These are phyloP conservation scores for Eucalyptus paniculata DNA, from an alignment of 345 rosid genomes.

Conservation along the genomic window DNA sequence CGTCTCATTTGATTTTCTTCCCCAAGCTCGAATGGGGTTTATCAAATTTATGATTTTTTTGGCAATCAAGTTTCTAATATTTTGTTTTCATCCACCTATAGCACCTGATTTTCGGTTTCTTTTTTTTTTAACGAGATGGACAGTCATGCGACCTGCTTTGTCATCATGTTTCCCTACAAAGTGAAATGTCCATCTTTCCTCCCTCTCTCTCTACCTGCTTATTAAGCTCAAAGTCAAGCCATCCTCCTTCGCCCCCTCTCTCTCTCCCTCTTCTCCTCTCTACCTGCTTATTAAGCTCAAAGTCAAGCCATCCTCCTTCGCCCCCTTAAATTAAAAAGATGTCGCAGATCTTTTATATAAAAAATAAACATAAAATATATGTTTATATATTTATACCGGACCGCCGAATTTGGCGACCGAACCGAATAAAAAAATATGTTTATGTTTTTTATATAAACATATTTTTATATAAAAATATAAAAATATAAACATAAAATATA, in stretches of 20 bases:
- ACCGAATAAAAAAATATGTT: too few relatives aligned
- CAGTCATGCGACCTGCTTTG: accelerated
- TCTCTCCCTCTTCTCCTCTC: background rate
- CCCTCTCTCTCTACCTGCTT: background rate
- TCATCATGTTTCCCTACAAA: background rate
- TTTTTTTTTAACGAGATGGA: background rate
- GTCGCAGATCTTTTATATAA: too few relatives aligned
- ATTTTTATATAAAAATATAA: too few relatives aligned
- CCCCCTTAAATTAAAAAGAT: too few relatives aligned
- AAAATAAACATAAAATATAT: too few relatives aligned
- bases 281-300: background rate
- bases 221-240: background rate
- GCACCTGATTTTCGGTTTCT: too few relatives aligned
- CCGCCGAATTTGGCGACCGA: too few relatives aligned
- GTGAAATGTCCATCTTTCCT: background rate
- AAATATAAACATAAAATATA: too few relatives aligned
- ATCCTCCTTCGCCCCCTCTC: background rate
- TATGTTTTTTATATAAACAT: too few relatives aligned
- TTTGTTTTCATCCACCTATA: background rate
- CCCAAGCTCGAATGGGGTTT: background rate
- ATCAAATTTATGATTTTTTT: accelerated
- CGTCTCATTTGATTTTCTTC: too few relatives aligned
- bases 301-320: background rate
- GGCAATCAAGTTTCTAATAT: background rate
- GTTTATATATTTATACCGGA: too few relatives aligned